phyloP scores from a whole-genome alignment of 345 rosid species.

The Corymbia maculata region DNA sequence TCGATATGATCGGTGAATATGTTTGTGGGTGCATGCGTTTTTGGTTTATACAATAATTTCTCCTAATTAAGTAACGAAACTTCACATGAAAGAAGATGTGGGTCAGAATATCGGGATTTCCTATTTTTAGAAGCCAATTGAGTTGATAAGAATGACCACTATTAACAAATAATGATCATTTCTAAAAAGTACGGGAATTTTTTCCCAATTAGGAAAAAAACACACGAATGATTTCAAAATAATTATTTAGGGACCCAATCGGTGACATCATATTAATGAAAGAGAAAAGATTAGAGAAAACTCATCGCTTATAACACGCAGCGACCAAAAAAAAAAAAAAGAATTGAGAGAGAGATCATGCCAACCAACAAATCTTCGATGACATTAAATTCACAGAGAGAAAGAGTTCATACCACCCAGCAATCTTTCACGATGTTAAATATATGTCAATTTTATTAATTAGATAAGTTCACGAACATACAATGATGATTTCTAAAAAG shows the following conservation, averaged over 20 bases:
- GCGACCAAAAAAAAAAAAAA: no score
- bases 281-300: background rate
- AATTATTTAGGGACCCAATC: background rate
- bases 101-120: background rate
- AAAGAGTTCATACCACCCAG: no score
- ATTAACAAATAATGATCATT: background rate
- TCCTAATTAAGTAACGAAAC: background rate
- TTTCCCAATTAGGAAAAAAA: background rate
- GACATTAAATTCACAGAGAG: no score
- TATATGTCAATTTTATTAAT: no score
- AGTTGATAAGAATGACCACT: background rate
- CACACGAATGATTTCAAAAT: background rate
- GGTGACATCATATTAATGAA: background rate
- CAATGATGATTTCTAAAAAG: background rate
- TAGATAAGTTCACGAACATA: no score
- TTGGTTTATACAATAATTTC: background rate
- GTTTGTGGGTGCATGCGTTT: background rate
- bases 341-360: no score
- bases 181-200: background rate
- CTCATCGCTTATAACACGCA: no score
- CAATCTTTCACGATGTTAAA: no score
- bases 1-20: background rate
- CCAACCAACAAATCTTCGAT: no score
- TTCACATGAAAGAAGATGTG: background rate
- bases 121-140: background rate